Conservation (phyloP, 2,329 filamentous ascomycete species). For the Talaromyces sp. region DNA sequence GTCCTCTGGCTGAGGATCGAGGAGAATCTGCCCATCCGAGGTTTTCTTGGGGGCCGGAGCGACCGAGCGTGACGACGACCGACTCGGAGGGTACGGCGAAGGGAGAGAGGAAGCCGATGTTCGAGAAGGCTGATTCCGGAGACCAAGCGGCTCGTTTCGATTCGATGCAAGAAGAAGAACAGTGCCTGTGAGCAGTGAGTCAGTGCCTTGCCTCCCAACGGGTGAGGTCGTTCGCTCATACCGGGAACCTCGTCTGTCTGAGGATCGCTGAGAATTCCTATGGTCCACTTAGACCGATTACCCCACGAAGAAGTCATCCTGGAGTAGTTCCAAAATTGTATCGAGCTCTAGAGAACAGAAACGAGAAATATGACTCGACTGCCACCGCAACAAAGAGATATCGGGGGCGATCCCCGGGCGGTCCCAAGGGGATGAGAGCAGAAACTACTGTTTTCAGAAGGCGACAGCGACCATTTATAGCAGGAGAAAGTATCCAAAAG, state of each 20-base stretch:
- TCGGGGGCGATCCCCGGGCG: background rate
- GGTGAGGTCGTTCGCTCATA: constrained; percentile 33
- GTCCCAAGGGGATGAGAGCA: background rate
- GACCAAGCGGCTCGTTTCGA: constrained; percentile 57
- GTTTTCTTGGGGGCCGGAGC: constrained; percentile 62
- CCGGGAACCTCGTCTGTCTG: constrained; percentile 83
- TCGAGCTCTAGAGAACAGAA: background rate
- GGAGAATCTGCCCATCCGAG: constrained; percentile 72
- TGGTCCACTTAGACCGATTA: constrained; percentile 44
- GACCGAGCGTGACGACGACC: constrained; percentile 30
- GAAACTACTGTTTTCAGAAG: background rate
- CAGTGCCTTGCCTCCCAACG: background rate
- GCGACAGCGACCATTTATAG: background rate
- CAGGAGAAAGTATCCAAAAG: background rate
- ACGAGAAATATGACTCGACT: background rate
- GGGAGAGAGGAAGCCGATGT: constrained; percentile 52
- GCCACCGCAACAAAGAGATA: background rate
- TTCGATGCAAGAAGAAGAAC: constrained; percentile 55
- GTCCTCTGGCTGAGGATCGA: constrained; percentile 89
- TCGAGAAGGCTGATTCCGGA: constrained; percentile 57
- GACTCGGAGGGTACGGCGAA: constrained; percentile 36
- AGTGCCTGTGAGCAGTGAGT: constrained; percentile 40
- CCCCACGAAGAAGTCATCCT: constrained; percentile 12
- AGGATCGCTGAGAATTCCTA: constrained; percentile 79
- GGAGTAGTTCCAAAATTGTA: background rate